phyloP scores from a whole-genome alignment of 805 yeast species.

The Brettanomyces anomalus region DNA sequence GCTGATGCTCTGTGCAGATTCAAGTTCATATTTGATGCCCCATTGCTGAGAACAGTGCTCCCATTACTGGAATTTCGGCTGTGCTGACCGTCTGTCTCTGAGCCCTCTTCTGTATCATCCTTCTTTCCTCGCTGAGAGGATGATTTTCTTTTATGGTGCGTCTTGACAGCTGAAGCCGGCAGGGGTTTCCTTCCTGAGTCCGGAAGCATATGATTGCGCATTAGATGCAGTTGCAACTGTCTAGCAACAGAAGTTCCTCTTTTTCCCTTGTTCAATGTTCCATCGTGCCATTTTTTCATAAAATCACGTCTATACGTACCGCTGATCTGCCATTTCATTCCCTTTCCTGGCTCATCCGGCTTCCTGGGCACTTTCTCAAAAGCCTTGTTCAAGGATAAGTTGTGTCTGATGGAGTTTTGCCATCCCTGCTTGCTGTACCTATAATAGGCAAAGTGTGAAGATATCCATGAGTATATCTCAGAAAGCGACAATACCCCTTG shows the following conservation, averaged over 20 bases:
- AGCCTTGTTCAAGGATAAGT: conserved; percentile 88
- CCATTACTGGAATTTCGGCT: too few species aligned
- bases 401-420: conserved; percentile 97
- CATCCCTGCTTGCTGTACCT: conserved; percentile 91
- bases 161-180: conserved; percentile 6
- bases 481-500: conserved; percentile 86
- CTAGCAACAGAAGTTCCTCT: conserved; percentile 77
- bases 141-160: neutral
- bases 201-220: conserved; percentile 45
- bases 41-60: too few species aligned
- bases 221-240: conserved; percentile 68
- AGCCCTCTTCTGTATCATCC: too few species aligned
- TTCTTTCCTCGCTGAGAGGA: too few species aligned
- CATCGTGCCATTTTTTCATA: conserved; percentile 67
- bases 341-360: conserved; percentile 96
- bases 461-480: conserved; percentile 88
- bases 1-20: too few species aligned
- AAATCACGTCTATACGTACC: conserved; percentile 80
- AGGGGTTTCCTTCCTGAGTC: conserved; percentile 27
- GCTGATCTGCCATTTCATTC: conserved; percentile 98
- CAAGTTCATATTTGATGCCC: too few species aligned
- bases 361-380: conserved; percentile 95
- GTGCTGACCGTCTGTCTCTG: too few species aligned
- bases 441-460: conserved; percentile 82
- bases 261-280: conserved; percentile 63